phyloP scores from a whole-genome alignment of 1,284 basidiomycete species.

The Phellinidium pouzarii region DNA sequence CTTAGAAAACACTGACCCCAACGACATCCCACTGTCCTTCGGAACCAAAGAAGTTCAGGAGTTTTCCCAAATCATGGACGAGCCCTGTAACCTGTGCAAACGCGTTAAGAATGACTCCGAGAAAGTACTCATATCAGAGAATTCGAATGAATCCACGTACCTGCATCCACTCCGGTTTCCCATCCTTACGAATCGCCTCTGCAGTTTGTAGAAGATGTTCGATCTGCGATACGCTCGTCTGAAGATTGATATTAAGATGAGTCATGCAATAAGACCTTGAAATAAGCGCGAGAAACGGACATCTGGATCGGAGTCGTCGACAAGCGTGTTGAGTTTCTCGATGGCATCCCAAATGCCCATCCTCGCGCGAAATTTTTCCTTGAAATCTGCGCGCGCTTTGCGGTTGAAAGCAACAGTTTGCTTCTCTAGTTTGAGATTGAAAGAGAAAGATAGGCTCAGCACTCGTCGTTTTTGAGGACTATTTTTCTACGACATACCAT shows the following conservation, averaged over 20 bases:
- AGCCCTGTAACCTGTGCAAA: conserved; percentile 64
- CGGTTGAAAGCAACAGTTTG: conserved; percentile 85
- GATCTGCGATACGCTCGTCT: conserved; percentile 80
- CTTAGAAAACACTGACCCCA: conserved; percentile 44
- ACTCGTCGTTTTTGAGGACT: not conserved
- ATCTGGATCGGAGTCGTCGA: conserved; percentile 86
- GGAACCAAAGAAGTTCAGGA: conserved; percentile 75
- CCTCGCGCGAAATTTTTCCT: conserved; percentile 53
- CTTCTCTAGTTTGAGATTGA: conserved; percentile 52
- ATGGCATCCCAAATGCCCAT: conserved; percentile 88
- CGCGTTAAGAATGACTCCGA: conserved; percentile 32
- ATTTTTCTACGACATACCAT: conserved; percentile 40
- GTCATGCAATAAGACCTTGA: conserved; percentile 6
- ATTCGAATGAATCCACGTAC: conserved; percentile 31
- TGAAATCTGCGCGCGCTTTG: conserved; percentile 66
- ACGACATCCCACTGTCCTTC: conserved; percentile 92
- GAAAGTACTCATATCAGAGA: conserved; percentile 36
- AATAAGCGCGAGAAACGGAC: conserved; percentile 34
- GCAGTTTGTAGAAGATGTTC: conserved; percentile 89
- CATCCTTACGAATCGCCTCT: conserved; percentile 84
- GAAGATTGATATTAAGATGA: conserved; percentile 12
- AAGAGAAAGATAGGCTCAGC: not conserved
- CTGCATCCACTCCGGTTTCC: conserved; percentile 89
- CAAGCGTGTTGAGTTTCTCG: conserved; percentile 81
- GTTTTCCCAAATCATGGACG: conserved; percentile 84